Evolutionary conservation across 176 grass and related monocot genomes (phyloP), one percentile per base, ranked within the genome.

Genomic region (Aegilops speltoides): DNA sequence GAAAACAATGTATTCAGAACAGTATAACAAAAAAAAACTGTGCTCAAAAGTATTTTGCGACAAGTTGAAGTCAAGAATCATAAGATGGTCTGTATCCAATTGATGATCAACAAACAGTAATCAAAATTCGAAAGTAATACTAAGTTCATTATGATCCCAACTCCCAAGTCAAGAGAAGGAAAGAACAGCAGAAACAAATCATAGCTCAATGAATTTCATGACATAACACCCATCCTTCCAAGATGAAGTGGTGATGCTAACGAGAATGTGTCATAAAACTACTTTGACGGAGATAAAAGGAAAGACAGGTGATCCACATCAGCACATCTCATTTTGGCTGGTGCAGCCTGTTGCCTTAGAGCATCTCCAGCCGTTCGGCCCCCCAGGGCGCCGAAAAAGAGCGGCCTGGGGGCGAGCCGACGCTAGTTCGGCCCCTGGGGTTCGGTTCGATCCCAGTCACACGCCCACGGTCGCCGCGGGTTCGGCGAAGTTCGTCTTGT

Each of bases 1-100:
- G 67, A 84, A 19, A 90, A 73, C 29, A 82, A 79, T 26, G 8
- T 15, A 41, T 79, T 79, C 73, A 20, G n/a, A 79, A 79, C 23
- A 64, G 23, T 41, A 64, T 64, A 79, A 63, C 57, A 38, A 38
- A 37, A 63, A n/a, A 41, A 9, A 79, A 40, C 1, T 25, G 31
- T 79, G 38, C 14, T 25, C 57, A 17, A 40, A 26, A 56, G 26
- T 32, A 56, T 57, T 56, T 29, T 52, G 24, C 15, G 20, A 76
- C 25, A 71, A 75, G 43, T 32, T 36, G 24, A 78, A 79, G 7
- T 43, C 60, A 10, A 19, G 28, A 78, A 60, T 60, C 9, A 24
- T 60, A 78, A 60, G 16, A 78, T 59, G 50, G 54, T 57, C 10
- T 20, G 4, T 19, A 54, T 54, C 16, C 16, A 2, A 34, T 32